Evolutionary conservation across 1,284 basidiomycete species (phyloP), one percentile per base, ranked within the genome.

Genomic region (Puccinia coronata): DNA sequence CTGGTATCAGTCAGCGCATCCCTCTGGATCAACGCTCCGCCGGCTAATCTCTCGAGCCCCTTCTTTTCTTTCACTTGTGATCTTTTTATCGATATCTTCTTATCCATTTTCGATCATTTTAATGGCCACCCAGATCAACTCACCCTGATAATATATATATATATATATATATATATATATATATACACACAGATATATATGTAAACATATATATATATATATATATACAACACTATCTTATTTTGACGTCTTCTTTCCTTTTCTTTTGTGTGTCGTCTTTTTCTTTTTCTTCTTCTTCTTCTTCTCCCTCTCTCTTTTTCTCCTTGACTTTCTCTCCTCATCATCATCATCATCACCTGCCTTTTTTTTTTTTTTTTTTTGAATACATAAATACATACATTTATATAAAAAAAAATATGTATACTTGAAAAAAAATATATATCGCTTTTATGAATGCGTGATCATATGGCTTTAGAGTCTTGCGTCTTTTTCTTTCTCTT

Each of bases 11-110:
- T 36, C 69, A 71, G 14, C 49, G 47, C 8, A 71, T 71, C 34
- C 71, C 71, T 59, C 31, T 73, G 25, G 71, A 59, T 43, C 71
- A 73, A 59, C 71, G 71, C 20, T 73, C 71, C 1, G 31, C 36
- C 36, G 51, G 71, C 43, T 73, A 43, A 73, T 53, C 31, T 25
- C 31, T 70, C 31, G 20, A 51, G 34, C n/a, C 25, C 25, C 49
- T 20, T 57, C 31, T 55, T 49, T 49, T 72, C 57, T n/a, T n/a
- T 43, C 31, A 49, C 47, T n/a, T n/a, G n/a, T n/a, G n/a, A n/a
- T n/a, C n/a, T n/a, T n/a, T n/a, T n/a, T n/a, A n/a, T n/a, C n/a
- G n/a, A n/a, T n/a, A n/a, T n/a, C n/a, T n/a, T n/a, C n/a, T n/a
- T n/a, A n/a, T n/a, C n/a, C n/a, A n/a, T n/a, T n/a, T n/a, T n/a